Percentiles rank a stretch among this genome's conserved stretches.
Conservation (phyloP, 257 asterid genomes). For the Plantago major region DNA sequence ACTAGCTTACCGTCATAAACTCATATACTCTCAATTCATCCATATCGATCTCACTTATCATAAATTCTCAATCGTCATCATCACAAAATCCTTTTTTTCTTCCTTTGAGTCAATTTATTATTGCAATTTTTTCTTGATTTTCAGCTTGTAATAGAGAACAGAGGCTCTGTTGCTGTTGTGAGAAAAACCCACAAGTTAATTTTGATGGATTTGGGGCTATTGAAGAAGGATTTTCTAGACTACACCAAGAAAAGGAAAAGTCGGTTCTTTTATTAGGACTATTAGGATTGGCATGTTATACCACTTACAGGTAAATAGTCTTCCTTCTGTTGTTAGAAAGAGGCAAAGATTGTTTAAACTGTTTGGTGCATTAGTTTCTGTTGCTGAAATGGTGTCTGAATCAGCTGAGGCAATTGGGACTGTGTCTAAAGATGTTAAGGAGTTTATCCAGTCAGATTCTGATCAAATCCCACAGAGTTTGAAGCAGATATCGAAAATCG, state of each 20-base stretch:
- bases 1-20: too few relatives aligned
- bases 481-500: slow-evolving; percentile 61
- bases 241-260: slow-evolving; percentile 37
- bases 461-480: slow-evolving; percentile 61
- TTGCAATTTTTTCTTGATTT: too few relatives aligned
- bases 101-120: too few relatives aligned
- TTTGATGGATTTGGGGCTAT: slow-evolving; percentile 39
- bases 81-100: too few relatives aligned
- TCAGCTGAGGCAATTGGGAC: slow-evolving; percentile 63
- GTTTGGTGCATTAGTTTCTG: slow-evolving; percentile 32
- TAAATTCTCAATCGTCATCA: too few relatives aligned
- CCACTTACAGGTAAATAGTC: slow-evolving; percentile 42
- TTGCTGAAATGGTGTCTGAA: slow-evolving; percentile 59
- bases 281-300: slow-evolving; percentile 49
- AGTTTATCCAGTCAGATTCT: slow-evolving; percentile 57
- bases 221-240: slow-evolving; percentile 27
- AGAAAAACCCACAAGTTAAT: too few relatives aligned
- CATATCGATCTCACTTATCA: too few relatives aligned
- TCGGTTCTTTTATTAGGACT: slow-evolving; percentile 48
- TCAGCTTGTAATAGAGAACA: too few relatives aligned
- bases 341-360: slow-evolving; percentile 45
- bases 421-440: slow-evolving; percentile 55
- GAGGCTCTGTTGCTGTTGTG: too few relatives aligned
- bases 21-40: too few relatives aligned
- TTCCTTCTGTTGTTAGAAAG: slow-evolving; percentile 50